These are phyloP conservation scores for Elongisporangium undulatum DNA, from an alignment of 352 stramenopile species.

Conservation along the genomic window DNA sequence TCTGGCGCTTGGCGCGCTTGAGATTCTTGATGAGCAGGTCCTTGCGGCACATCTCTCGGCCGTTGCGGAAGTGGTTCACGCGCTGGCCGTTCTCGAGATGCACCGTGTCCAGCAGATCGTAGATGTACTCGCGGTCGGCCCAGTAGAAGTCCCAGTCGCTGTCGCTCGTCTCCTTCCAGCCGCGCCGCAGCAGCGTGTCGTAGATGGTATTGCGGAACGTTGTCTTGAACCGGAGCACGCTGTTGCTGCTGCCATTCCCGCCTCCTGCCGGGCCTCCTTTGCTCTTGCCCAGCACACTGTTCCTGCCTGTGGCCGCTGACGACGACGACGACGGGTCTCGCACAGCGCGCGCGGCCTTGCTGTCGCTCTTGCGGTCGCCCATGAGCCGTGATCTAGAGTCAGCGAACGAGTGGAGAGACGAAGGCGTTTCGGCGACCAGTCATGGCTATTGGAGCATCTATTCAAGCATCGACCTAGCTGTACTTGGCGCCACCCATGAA, in stretches of 20 bases:
- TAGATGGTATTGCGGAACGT: constrained; percentile 92
- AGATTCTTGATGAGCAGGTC: constrained; percentile 96
- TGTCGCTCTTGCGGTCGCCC: not conserved
- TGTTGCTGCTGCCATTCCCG: constrained; percentile 3
- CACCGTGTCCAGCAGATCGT: constrained; percentile 87
- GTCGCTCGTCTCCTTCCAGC: constrained; percentile 89
- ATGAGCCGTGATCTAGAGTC: not conserved
- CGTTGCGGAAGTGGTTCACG: constrained; percentile 91
- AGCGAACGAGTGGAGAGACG: not conserved
- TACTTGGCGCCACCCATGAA: constrained; percentile 97
- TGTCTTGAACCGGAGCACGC: constrained; percentile 70
- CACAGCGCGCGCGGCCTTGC: not conserved
- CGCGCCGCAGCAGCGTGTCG: constrained; percentile 83
- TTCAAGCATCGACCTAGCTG: constrained; percentile 28
- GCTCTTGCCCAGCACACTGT: not conserved
- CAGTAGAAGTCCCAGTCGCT: constrained; percentile 90
- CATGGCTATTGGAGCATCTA: not conserved
- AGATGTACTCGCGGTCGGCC: constrained; percentile 88
- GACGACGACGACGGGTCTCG: not conserved
- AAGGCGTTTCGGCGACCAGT: not conserved
- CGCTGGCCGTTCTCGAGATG: constrained; percentile 80
- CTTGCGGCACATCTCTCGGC: constrained; percentile 89
- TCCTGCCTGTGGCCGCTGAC: not conserved
- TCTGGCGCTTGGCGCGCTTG: constrained; percentile 81
- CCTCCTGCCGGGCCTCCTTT: constrained; percentile 6